phyloP scores from a whole-genome alignment of 306 rosid genomes.

The Ormosia emarginata region DNA sequence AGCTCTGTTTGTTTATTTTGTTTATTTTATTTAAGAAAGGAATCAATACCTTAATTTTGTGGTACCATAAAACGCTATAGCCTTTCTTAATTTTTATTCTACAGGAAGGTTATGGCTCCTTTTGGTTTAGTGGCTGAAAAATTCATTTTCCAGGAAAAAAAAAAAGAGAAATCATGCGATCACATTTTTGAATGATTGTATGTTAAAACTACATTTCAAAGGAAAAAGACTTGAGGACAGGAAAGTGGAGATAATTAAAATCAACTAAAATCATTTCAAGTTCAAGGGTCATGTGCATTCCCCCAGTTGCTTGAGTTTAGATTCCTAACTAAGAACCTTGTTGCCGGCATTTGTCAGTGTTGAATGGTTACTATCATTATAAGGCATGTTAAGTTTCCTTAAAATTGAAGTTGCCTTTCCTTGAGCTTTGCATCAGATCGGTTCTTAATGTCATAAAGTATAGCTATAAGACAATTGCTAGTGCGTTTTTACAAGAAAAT shows the following conservation, averaged over 20 bases:
- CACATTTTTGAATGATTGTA: background rate
- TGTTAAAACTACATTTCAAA: background rate
- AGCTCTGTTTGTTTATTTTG: too few species aligned
- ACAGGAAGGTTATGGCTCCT: background rate
- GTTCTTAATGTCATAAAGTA: background rate
- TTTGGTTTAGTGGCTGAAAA: background rate
- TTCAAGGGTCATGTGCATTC: background rate
- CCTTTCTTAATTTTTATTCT: background rate
- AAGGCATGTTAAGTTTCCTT: background rate
- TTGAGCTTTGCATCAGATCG: background rate
- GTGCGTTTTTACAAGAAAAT: background rate
- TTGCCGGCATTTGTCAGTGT: background rate
- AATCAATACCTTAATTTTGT: too few species aligned
- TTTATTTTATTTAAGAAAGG: too few species aligned
- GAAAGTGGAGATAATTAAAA: background rate
- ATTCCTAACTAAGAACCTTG: background rate
- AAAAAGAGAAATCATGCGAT: background rate
- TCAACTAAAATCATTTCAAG: background rate
- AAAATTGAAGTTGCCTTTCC: background rate
- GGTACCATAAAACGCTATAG: too few species aligned
- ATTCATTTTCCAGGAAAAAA: background rate
- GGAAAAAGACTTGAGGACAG: background rate
- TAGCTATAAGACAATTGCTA: background rate
- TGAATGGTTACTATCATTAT: background rate
- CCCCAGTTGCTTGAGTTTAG: background rate